These are phyloP conservation scores for Termitomyces sp. DNA, from an alignment of 768 basidiomycete genomes.

Conservation along the genomic window DNA sequence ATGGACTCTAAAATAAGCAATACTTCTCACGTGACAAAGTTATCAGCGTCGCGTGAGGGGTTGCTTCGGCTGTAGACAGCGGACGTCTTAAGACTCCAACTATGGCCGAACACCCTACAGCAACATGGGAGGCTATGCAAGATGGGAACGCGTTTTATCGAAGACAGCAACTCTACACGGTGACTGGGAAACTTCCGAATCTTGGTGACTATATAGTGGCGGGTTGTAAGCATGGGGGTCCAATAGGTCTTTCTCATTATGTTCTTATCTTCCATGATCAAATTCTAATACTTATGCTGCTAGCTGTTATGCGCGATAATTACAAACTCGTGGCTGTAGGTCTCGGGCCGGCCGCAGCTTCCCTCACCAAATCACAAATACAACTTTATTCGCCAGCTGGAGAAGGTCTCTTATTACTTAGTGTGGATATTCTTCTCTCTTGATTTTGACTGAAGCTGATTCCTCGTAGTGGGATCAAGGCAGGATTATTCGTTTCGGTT, in stretches of 20 bases:
- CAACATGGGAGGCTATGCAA: slow-evolving; percentile 89
- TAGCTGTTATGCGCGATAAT: slow-evolving; percentile 85
- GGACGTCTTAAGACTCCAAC: not conserved
- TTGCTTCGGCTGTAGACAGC: not conserved
- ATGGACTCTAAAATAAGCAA: too few species aligned
- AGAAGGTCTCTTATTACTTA: slow-evolving; percentile 59
- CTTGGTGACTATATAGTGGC: slow-evolving; percentile 76
- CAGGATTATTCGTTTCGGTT: slow-evolving; percentile 76
- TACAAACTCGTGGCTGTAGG: slow-evolving; percentile 71
- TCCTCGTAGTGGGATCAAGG: slow-evolving; percentile 80
- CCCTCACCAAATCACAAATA: slow-evolving; percentile 73
- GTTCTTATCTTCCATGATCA: not conserved
- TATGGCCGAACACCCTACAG: slow-evolving; percentile 67
- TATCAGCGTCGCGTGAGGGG: too few species aligned
- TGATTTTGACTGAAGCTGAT: slow-evolving; percentile 15
- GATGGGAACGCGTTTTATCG: slow-evolving; percentile 85
- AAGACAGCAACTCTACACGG: slow-evolving; percentile 78
- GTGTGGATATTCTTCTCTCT: slow-evolving; percentile 48
- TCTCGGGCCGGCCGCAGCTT: slow-evolving; percentile 39
- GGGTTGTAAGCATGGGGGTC: slow-evolving; percentile 84
- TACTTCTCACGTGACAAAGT: too few species aligned
- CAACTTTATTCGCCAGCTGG: slow-evolving; percentile 87
- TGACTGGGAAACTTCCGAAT: slow-evolving; percentile 73
- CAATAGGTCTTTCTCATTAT: slow-evolving; percentile 56
- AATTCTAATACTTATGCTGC: not conserved